Percentiles rank a stretch among this genome's conserved stretches.
Conservation (phyloP, 352 stramenopile species). For the Globisporangium nagaii region DNA sequence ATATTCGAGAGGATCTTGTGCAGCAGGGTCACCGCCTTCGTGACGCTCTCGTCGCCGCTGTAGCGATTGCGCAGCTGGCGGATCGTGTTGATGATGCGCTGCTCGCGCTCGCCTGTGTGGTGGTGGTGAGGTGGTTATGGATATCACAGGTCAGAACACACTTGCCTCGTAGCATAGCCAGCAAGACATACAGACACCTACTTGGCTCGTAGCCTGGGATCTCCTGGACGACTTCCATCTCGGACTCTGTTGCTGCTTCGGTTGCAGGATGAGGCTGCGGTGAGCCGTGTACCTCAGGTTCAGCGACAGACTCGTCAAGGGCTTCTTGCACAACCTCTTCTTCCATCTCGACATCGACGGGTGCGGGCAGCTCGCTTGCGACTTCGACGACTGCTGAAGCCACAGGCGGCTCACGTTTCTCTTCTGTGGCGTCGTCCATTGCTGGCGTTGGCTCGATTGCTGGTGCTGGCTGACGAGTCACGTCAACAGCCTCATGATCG, state of each 20-base stretch:
- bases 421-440: neutral
- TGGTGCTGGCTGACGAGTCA: neutral
- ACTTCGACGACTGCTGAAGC: neutral
- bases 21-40: conserved; percentile 35
- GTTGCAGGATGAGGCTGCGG: no score
- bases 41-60: conserved; percentile 20
- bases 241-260: conserved; percentile 1
- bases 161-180: no score
- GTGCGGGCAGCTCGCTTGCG: neutral
- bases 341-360: conserved; percentile 18
- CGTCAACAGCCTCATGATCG: neutral
- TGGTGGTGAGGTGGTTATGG: no score
- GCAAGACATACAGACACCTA: conserved; percentile 2
- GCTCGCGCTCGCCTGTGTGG: conserved; percentile 51
- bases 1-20: conserved; percentile 77
- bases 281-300: no score
- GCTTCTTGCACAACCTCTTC: neutral
- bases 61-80: conserved; percentile 30
- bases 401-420: neutral
- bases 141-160: no score
- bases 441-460: neutral
- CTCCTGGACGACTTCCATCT: neutral
- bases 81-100: conserved; percentile 40
- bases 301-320: neutral
- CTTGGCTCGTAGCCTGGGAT: conserved; percentile 7